Conservation (phyloP, 2,329 filamentous ascomycete species). For the Podosphaera xanthii region DNA sequence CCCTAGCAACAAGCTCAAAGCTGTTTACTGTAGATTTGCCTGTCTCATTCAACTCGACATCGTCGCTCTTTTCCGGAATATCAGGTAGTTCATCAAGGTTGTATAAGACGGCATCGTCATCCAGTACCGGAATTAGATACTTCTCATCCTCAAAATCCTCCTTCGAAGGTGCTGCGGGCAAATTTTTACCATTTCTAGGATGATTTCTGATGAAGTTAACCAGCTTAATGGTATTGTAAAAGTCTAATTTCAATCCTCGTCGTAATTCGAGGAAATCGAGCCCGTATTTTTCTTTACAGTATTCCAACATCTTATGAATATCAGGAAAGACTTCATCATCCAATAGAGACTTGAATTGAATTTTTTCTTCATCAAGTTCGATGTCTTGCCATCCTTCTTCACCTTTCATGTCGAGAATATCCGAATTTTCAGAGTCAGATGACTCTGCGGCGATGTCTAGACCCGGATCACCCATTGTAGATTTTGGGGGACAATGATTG, state of each 20-base stretch:
- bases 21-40: constrained; percentile 7
- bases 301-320: constrained; percentile 38
- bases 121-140: constrained; percentile 62
- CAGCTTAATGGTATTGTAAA: constrained; percentile 49
- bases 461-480: background rate
- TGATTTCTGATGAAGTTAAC: constrained; percentile 41
- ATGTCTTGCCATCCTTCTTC: constrained; percentile 33
- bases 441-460: constrained; percentile 8
- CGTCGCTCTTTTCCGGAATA: constrained; percentile 16
- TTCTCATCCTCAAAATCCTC: constrained; percentile 51
- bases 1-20: constrained; percentile 13
- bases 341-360: constrained; percentile 44
- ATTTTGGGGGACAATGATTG: background rate
- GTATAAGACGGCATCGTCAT: constrained; percentile 77
- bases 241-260: constrained; percentile 38
- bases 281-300: constrained; percentile 40
- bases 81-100: constrained; percentile 58
- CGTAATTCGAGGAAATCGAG: constrained; percentile 44
- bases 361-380: constrained; percentile 38
- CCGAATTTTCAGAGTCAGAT: constrained; percentile 20
- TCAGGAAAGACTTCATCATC: constrained; percentile 42
- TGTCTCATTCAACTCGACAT: constrained; percentile 11
- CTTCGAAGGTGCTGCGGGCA: constrained; percentile 27
- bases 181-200: constrained; percentile 21
- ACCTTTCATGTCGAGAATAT: constrained; percentile 19